Evolutionary conservation across 805 yeast genomes (phyloP).

Genomic region (Metschnikowia amazonensis): DNA sequence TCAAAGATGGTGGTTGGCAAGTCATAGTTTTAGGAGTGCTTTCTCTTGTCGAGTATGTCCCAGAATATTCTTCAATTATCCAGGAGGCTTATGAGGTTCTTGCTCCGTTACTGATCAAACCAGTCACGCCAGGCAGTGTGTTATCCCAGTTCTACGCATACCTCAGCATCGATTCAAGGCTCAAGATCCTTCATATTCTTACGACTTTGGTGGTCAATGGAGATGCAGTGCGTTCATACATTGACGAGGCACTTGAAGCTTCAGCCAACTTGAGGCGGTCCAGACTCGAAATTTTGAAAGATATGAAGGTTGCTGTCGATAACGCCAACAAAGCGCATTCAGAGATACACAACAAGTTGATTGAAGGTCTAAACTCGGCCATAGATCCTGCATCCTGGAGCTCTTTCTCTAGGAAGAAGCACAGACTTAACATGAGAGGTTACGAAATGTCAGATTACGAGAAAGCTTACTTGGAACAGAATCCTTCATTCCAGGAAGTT

Average conservation of each 20-base stretch:
- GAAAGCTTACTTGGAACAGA: slow-evolving; percentile 32
- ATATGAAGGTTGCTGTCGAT: slow-evolving; percentile 52
- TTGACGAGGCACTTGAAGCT: slow-evolving; percentile 67
- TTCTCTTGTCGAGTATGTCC: slow-evolving; percentile 54
- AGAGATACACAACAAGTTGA: slow-evolving; percentile 20
- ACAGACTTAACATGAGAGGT: slow-evolving; percentile 26
- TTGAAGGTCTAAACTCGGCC: slow-evolving; percentile 13
- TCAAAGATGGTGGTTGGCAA: slow-evolving; percentile 85
- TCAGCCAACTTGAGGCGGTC: slow-evolving; percentile 60
- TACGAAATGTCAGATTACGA: slow-evolving; percentile 44
- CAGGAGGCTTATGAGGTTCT: slow-evolving; percentile 47
- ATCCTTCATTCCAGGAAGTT: slow-evolving; percentile 41
- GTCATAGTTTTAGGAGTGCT: slow-evolving; percentile 70
- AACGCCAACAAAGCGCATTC: slow-evolving; percentile 38
- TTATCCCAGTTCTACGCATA: slow-evolving; percentile 51
- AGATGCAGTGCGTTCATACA: slow-evolving; percentile 52
- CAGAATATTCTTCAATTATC: slow-evolving; percentile 49
- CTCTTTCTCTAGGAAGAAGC: slow-evolving; percentile 19
- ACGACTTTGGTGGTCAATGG: slow-evolving; percentile 61
- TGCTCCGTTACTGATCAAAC: slow-evolving; percentile 50
- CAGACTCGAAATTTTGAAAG: slow-evolving; percentile 61
- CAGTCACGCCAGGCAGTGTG: slow-evolving; percentile 49
- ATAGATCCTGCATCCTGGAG: slow-evolving; percentile 11
- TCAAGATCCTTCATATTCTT: slow-evolving; percentile 57
- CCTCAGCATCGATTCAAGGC: slow-evolving; percentile 50